phyloP scores from a whole-genome alignment of 2,329 filamentous ascomycete genomes.

The Chrysosporium queenslandicum region DNA sequence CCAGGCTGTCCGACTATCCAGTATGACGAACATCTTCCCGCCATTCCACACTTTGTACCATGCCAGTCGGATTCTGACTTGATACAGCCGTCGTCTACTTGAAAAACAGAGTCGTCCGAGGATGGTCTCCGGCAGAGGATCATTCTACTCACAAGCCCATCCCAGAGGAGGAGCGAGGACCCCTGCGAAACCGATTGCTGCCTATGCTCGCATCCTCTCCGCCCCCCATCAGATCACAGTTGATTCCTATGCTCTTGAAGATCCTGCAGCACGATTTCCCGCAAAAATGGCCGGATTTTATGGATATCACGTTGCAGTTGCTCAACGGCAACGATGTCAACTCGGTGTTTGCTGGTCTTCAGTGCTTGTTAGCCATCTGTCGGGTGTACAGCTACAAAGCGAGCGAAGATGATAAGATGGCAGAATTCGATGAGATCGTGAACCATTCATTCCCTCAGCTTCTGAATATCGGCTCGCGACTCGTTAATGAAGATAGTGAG shows the following conservation, averaged over 20 bases:
- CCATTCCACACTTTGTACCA: slow-evolving; percentile 13
- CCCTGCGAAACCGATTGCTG: slow-evolving; percentile 78
- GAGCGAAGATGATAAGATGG: slow-evolving; percentile 55
- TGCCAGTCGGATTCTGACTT: slow-evolving; percentile 7
- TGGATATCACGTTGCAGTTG: slow-evolving; percentile 83
- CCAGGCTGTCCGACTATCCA: slow-evolving; percentile 70
- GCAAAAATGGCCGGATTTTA: slow-evolving; percentile 83
- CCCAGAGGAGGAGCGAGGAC: slow-evolving; percentile 76
- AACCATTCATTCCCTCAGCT: slow-evolving; percentile 82
- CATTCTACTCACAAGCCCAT: slow-evolving; percentile 63
- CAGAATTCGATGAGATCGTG: slow-evolving; percentile 90
- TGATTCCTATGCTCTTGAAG: slow-evolving; percentile 89
- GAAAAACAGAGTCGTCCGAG: slow-evolving; percentile 92
- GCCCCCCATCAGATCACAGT: slow-evolving; percentile 76
- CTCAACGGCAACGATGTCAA: slow-evolving; percentile 75
- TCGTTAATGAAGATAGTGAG: slow-evolving; percentile 81
- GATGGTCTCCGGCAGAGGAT: slow-evolving; percentile 73
- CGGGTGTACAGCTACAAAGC: slow-evolving; percentile 91
- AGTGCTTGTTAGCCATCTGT: slow-evolving; percentile 90
- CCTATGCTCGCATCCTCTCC: slow-evolving; percentile 75
- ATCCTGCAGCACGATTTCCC: slow-evolving; percentile 95
- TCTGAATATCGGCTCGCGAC: slow-evolving; percentile 72
- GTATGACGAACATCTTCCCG: slow-evolving; percentile 47
- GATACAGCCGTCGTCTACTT: slow-evolving; percentile 81
- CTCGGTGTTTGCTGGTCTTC: slow-evolving; percentile 83